Base-by-base conservation (phyloP, 208 protist genomes). In the Crithidia acanthocephali region DNA sequence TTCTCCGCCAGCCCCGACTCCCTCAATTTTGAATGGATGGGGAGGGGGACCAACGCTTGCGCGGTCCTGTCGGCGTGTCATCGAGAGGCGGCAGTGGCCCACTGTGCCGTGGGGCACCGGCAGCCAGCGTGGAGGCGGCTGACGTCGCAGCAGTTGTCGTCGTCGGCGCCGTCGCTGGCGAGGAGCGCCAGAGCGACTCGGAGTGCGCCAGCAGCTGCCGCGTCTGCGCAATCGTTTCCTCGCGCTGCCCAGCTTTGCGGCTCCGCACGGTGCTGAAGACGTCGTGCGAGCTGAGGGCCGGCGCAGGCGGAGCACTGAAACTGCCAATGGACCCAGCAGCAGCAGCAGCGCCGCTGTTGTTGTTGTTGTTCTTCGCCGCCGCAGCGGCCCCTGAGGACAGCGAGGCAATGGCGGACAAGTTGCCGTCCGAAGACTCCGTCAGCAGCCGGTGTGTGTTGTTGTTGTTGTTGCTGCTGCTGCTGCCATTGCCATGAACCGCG, bases 141-240 rank as follows among this genome's bases (percentile, higher is more conserved):
- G 40, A n/a, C 27, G 37, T 1, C 11, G 11, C 13, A 10, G 33
- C 13, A 33, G 40, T 30, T 53, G 61, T 25, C 9, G 28, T 16
- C 42, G 35, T 13, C 4, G 27, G 2, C 23, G 33, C 8, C 28
- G 52, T 1, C 0, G 15, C 47, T 8, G 61, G 20, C 6, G 62
- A 2, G 9, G 51, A 25, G 42, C 68, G 58, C 79, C 79, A 83
- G 3, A 83, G 62, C 5, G 73, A 65, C 37, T 83, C 79, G 7
- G 66, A 66, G 57, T 69, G 68, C 10, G 44, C 52, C 13, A 83
- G 68, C 55, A 80, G 68, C 47, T 59, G 70, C 53, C 62, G 60
- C 27, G 70, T 61, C 64, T 77, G 63, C 50, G 63, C 64, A 10
- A 71, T 44, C n/a, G 58, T 58, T 8, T 48, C 64, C 33, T 55